phyloP scores from a whole-genome alignment of 2,329 filamentous ascomycete genomes.

The Fusarium staphyleae region DNA sequence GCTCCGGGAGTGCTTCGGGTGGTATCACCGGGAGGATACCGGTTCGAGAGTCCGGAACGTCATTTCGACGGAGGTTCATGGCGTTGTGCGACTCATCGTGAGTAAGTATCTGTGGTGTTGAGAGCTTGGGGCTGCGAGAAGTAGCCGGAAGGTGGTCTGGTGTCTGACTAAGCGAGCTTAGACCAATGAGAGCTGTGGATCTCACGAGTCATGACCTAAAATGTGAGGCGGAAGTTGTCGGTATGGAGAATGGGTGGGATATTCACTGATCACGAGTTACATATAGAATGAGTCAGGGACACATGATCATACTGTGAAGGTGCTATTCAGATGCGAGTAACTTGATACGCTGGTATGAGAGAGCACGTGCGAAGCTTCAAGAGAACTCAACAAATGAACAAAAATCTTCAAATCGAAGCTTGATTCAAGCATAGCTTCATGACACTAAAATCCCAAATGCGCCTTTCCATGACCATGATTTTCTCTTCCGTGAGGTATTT shows the following conservation, averaged over 20 bases:
- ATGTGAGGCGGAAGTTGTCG: slow-evolving; percentile 21
- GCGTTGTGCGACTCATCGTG: slow-evolving; percentile 45
- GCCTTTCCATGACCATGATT: slow-evolving; percentile 32
- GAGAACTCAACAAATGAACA: too few species aligned
- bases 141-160: slow-evolving; percentile 8
- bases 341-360: too few species aligned
- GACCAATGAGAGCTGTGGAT: slow-evolving; percentile 28
- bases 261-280: too few species aligned
- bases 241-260: background rate
- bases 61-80: slow-evolving; percentile 48
- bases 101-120: background rate
- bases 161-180: slow-evolving; percentile 35
- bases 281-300: too few species aligned
- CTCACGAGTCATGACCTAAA: slow-evolving; percentile 11
- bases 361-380: too few species aligned
- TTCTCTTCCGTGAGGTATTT: slow-evolving; percentile 29
- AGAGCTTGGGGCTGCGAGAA: background rate
- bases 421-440: slow-evolving; percentile 19
- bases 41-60: slow-evolving; percentile 40
- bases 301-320: too few species aligned
- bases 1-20: slow-evolving; percentile 52
- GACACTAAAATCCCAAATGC: slow-evolving; percentile 23
- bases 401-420: background rate
- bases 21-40: slow-evolving; percentile 55
- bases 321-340: too few species aligned